These are phyloP conservation scores for Boletellus emodensis DNA, from an alignment of 768 basidiomycete species.

Conservation along the genomic window DNA sequence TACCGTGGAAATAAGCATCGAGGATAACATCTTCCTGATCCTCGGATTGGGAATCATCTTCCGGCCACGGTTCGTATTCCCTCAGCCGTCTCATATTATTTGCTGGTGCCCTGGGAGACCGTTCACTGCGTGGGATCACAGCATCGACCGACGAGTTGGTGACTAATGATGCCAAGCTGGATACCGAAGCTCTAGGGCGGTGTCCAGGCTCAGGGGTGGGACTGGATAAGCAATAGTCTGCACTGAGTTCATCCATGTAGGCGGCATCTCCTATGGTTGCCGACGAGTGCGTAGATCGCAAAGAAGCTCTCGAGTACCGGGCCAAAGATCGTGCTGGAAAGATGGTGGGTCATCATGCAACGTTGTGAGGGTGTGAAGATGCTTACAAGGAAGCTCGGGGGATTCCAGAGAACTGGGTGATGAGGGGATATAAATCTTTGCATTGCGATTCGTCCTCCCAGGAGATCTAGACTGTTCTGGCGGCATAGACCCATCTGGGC, in stretches of 20 bases:
- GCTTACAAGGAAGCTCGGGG: constrained; percentile 17
- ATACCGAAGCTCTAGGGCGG: constrained; percentile 39
- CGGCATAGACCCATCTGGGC: background rate
- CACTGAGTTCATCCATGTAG: constrained; percentile 30
- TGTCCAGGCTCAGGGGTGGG: constrained; percentile 16
- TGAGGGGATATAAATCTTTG: constrained; percentile 18
- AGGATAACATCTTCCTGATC: constrained; percentile 38
- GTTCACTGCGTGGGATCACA: constrained; percentile 41
- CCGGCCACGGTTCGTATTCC: constrained; percentile 20
- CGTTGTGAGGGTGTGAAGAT: background rate
- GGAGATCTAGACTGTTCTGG: constrained; percentile 20
- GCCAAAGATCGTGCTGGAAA: constrained; percentile 16
- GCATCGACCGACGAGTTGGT: constrained; percentile 58
- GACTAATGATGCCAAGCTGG: constrained; percentile 54
- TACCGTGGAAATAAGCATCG: constrained; percentile 42
- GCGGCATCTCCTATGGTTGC: constrained; percentile 15
- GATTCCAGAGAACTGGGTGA: constrained; percentile 1
- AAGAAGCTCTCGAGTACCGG: constrained; percentile 25
- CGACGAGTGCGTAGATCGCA: constrained; percentile 32
- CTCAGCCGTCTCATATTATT: constrained; percentile 11
- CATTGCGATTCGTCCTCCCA: constrained; percentile 14
- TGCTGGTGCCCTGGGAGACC: constrained; percentile 11
- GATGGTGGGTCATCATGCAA: background rate
- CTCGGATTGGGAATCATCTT: constrained; percentile 23
- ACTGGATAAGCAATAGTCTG: constrained; percentile 26